A percentile compares a stretch with the other conserved stretches of the same genome.
These are phyloP conservation scores for Trametes villosa DNA, from an alignment of 768 basidiomycete genomes.

Conservation along the genomic window DNA sequence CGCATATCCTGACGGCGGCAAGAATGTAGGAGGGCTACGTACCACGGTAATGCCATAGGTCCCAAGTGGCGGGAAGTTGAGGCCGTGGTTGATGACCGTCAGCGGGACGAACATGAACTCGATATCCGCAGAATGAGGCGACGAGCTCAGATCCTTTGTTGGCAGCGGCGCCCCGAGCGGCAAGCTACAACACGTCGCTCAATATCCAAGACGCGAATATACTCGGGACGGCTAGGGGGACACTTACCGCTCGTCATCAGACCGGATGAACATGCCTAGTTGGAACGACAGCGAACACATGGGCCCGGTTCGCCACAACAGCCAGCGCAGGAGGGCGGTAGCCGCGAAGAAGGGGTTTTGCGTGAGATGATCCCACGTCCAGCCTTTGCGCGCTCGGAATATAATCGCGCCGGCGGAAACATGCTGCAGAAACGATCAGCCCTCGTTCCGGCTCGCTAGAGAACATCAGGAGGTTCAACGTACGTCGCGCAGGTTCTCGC, in stretches of 20 bases:
- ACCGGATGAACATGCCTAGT: conserved; percentile 17
- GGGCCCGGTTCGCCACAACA: conserved; percentile 11
- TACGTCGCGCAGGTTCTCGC: conserved; percentile 32
- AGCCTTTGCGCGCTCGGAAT: conserved; percentile 16
- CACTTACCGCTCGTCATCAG: conserved; percentile 18
- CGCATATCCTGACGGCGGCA: too few species aligned
- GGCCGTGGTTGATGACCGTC: conserved; percentile 10
- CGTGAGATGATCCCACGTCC: conserved; percentile 15
- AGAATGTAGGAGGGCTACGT: background rate
- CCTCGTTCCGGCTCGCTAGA: too few species aligned
- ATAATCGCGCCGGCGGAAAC: conserved; percentile 15
- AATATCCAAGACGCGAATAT: background rate
- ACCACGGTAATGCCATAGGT: conserved; percentile 13
- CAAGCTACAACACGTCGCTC: background rate
- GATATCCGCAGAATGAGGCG: conserved; percentile 20
- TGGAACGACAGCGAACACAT: conserved; percentile 10
- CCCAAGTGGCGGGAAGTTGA: conserved; percentile 5
- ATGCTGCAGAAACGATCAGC: conserved; percentile 21
- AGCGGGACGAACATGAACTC: conserved; percentile 18
- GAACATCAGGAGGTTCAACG: background rate
- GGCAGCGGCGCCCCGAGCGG: conserved; percentile 2
- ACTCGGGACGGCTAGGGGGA: background rate
- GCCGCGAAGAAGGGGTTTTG: conserved; percentile 1
- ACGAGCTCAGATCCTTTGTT: conserved; percentile 9
- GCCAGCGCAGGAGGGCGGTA: conserved; percentile 7